Percentiles rank a stretch among this genome's conserved stretches.
phyloP scores from a whole-genome alignment of 352 stramenopile species.

The Globisporangium middletonii region DNA sequence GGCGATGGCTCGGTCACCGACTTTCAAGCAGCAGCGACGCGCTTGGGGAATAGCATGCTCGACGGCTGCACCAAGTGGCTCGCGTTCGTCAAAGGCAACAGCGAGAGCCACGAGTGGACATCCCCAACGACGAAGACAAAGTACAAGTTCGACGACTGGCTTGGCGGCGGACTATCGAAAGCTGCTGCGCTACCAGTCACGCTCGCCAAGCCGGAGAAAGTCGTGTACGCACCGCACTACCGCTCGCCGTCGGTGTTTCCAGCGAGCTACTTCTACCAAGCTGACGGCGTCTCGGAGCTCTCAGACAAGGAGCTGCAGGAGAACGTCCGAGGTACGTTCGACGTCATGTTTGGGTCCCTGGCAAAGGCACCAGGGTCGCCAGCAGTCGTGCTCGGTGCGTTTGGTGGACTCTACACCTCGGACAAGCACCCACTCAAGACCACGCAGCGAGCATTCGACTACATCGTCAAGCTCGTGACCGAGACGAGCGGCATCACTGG shows the following conservation, averaged over 20 bases:
- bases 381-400: constrained; percentile 58
- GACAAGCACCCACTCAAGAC: constrained; percentile 55
- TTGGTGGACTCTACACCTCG: constrained; percentile 51
- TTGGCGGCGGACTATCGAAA: constrained; percentile 42
- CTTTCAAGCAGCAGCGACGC: constrained; percentile 37
- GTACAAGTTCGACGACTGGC: constrained; percentile 61
- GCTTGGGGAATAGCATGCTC: constrained; percentile 59
- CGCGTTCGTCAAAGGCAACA: constrained; percentile 65
- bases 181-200: constrained; percentile 33
- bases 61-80: constrained; percentile 58
- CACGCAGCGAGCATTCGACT: constrained; percentile 51
- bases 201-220: constrained; percentile 45
- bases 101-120: constrained; percentile 33
- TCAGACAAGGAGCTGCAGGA: constrained; percentile 29
- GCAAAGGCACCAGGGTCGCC: constrained; percentile 29
- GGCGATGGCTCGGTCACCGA: constrained; percentile 34
- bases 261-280: constrained; percentile 48
- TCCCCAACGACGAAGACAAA: constrained; percentile 29
- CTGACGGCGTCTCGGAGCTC: constrained; percentile 31
- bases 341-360: constrained; percentile 68
- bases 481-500: constrained; percentile 32
- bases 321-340: constrained; percentile 41
- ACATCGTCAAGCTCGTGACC: constrained; percentile 54
- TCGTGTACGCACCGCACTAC: constrained; percentile 79
- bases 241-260: constrained; percentile 62